phyloP scores from a whole-genome alignment of 2,329 filamentous ascomycete species.

The Monilinia fructigena region DNA sequence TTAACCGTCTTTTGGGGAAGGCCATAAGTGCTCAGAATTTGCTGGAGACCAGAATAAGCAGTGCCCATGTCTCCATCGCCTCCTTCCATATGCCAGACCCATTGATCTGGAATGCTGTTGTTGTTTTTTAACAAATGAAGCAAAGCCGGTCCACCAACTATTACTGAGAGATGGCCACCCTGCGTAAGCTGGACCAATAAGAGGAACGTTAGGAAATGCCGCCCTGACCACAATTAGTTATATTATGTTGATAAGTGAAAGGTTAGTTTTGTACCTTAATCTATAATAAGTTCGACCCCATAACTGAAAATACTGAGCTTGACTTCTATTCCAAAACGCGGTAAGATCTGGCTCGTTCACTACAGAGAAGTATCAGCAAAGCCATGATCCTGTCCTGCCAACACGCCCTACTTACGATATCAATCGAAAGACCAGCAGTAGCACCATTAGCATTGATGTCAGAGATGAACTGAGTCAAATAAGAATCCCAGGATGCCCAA shows the following conservation, averaged over 20 bases:
- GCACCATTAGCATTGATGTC: slow-evolving; percentile 44
- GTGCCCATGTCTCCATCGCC: slow-evolving; percentile 22
- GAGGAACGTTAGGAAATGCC: slow-evolving; percentile 26
- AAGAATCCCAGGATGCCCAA: slow-evolving; percentile 48
- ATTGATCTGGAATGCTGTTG: slow-evolving; percentile 45
- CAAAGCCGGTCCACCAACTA: slow-evolving; percentile 46
- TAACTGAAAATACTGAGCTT: slow-evolving; percentile 45
- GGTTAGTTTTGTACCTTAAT: slow-evolving; percentile 40
- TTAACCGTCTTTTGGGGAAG: slow-evolving; percentile 26
- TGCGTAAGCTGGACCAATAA: slow-evolving; percentile 45
- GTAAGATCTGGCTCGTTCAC: slow-evolving; percentile 52
- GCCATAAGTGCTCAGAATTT: slow-evolving; percentile 31
- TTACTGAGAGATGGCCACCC: slow-evolving; percentile 38
- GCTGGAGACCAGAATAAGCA: slow-evolving; percentile 34
- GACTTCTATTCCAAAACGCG: slow-evolving; percentile 41
- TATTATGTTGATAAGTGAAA: slow-evolving; percentile 23
- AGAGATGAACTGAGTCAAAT: slow-evolving; percentile 43
- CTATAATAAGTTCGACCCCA: slow-evolving; percentile 44
- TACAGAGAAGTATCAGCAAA: not conserved
- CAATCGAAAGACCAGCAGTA: slow-evolving; percentile 42
- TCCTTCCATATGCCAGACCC: slow-evolving; percentile 47
- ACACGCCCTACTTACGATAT: not conserved
- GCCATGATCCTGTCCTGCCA: too few species aligned
- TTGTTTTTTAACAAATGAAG: slow-evolving; percentile 40
- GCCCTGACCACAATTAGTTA: slow-evolving; percentile 5